Evolutionary conservation across 2,329 filamentous ascomycete genomes (phyloP), one percentile per base, ranked within the genome.

Genomic region (Chalara sp.): DNA sequence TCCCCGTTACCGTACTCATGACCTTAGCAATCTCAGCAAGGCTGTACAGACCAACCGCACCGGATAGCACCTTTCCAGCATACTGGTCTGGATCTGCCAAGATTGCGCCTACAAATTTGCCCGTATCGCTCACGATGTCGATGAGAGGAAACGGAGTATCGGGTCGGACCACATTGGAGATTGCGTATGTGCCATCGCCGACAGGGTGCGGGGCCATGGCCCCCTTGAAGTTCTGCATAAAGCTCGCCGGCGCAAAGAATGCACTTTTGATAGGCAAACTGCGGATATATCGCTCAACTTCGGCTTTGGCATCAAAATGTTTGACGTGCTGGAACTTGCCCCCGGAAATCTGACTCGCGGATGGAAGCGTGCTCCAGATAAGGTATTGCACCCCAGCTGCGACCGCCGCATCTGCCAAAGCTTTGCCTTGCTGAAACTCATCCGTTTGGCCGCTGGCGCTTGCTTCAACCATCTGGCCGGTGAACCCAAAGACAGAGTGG

Each of bases 401-500:
- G 57, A 72, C 66, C 42, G 66, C 65, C 1, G 66, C 69, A 32
- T 74, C 69, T 37, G 67, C 70, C 13, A 74, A 61, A 50, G 67
- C 67, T 56, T 71, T 78, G 65, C 68, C 70, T 8, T 29, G 33
- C 55, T 11, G 49, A 29, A 42, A 51, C 30, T 58, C 53, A 10
- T 50, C 32, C 5, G 48, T 50, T 5, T 46, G 5, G 4, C 29
- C 37, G 13, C 51, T 33, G 6, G 33, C 32, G 29, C 74, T 62
- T 64, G 72, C 65, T 57, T 68, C 49, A 33, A 73, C 63, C 53
- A 57, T 68, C 13, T 21, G 21, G 21, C 21, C 21, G 21, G 74
- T 78, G 51, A 79, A 70, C 8, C 66, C 58, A 61, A 78, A 79
- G 31, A 77, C 69, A 1, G 73, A 73, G 53, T 78, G 70, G 2